Conservation (phyloP, 2,329 filamentous ascomycete genomes). For the Colletotrichum nymphaeae region DNA sequence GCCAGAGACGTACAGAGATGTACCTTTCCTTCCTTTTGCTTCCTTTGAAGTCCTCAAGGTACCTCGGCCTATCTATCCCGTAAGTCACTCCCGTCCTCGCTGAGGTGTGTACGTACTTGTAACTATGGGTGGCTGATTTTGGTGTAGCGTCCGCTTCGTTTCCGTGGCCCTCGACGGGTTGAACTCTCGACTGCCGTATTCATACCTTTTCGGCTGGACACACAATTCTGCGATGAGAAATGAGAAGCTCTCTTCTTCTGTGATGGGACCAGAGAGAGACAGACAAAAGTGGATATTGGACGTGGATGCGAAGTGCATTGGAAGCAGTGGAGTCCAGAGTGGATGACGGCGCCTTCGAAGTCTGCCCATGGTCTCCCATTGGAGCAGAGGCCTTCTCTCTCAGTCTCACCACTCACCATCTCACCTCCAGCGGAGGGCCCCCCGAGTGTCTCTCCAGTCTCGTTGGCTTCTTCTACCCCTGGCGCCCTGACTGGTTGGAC, state of each 20-base stretch:
- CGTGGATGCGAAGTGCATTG: neutral
- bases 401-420: neutral
- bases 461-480: constrained; percentile 6
- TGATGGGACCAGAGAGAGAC: neutral
- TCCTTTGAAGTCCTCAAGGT: neutral
- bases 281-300: neutral
- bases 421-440: neutral
- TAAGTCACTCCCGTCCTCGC: neutral
- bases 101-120: neutral
- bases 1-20: neutral
- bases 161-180: neutral
- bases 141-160: neutral
- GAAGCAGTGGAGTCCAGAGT: neutral
- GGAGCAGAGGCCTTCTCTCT: neutral
- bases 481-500: neutral
- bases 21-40: neutral
- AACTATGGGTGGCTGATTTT: neutral
- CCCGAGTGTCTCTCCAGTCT: constrained; percentile 2
- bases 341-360: neutral
- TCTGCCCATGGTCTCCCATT: neutral
- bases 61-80: neutral
- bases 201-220: neutral
- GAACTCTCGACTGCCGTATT: constrained; percentile 8
- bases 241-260: neutral
- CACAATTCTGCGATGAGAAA: neutral